phyloP scores from a whole-genome alignment of 2,329 filamentous ascomycete species.

The Scedosporium aurantiacum region DNA sequence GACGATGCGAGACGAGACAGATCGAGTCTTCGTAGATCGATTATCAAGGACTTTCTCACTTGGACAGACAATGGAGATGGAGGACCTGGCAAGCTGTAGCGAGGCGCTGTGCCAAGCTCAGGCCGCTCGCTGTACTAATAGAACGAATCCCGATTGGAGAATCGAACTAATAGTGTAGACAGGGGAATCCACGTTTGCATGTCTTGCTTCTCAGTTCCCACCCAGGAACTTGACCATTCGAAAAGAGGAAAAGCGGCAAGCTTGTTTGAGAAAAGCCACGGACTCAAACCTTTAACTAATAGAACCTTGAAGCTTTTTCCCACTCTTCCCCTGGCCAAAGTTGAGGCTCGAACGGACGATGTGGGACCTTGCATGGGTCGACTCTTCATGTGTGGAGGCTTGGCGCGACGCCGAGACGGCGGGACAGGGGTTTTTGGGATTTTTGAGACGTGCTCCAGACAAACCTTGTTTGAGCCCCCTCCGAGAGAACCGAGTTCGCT shows the following conservation, averaged over 20 bases:
- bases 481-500: background rate
- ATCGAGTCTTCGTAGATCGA: background rate
- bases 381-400: background rate
- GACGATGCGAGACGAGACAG: constrained; percentile 1
- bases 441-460: constrained; percentile 20
- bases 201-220: background rate
- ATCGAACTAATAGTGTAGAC: background rate
- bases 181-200: background rate
- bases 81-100: background rate
- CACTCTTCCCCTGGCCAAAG: background rate
- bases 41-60: background rate
- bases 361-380: background rate
- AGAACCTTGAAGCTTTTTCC: too few relatives aligned
- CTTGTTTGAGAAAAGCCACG: background rate
- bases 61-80: background rate
- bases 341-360: constrained; percentile 2
- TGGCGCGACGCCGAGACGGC: background rate
- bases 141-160: background rate
- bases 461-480: constrained; percentile 15
- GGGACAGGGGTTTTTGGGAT: constrained; percentile 5
- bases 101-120: background rate
- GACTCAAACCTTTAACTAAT: background rate
- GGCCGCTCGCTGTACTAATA: background rate
- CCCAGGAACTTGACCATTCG: background rate
- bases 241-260: background rate